Evolutionary conservation across 768 basidiomycete species (phyloP).

Genomic region (Mycena polygramma): DNA sequence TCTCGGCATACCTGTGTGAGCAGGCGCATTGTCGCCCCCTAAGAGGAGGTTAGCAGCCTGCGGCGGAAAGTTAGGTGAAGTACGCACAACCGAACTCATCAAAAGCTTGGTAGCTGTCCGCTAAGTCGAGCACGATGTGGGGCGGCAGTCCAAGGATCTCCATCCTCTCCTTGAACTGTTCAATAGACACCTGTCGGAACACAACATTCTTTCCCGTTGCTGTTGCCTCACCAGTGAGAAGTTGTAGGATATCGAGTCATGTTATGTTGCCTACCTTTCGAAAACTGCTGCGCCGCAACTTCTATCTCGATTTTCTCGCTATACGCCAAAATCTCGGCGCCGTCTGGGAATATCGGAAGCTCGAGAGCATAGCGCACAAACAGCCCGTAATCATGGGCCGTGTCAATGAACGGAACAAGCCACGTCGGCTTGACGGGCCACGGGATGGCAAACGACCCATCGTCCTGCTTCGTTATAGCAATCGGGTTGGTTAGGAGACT

Average conservation of each 20-base stretch:
- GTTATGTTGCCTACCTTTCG: conserved; percentile 5
- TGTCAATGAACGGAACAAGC: conserved; percentile 19
- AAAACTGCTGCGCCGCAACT: not conserved
- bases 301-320: conserved; percentile 10
- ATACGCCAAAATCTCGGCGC: conserved; percentile 5
- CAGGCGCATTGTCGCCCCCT: not conserved
- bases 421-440: conserved; percentile 11
- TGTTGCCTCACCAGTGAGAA: not conserved
- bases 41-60: not conserved
- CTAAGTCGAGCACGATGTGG: not conserved
- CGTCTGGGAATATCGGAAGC: conserved; percentile 24
- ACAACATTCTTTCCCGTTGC: conserved; percentile 21
- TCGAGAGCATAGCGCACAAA: conserved; percentile 30
- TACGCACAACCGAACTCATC: conserved; percentile 27
- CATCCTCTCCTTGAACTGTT: not conserved
- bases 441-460: conserved; percentile 8
- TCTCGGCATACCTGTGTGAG: not conserved
- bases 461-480: not conserved
- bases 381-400: conserved; percentile 13
- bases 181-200: conserved; percentile 1
- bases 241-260: not conserved
- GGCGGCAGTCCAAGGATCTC: conserved; percentile 3
- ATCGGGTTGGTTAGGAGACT: not conserved
- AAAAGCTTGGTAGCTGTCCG: not conserved
- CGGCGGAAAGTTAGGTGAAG: not conserved